A percentile compares a stretch with the other conserved stretches of the same genome.
Conservation (phyloP, 306 rosid genomes). For the Cucumis cinereus region DNA sequence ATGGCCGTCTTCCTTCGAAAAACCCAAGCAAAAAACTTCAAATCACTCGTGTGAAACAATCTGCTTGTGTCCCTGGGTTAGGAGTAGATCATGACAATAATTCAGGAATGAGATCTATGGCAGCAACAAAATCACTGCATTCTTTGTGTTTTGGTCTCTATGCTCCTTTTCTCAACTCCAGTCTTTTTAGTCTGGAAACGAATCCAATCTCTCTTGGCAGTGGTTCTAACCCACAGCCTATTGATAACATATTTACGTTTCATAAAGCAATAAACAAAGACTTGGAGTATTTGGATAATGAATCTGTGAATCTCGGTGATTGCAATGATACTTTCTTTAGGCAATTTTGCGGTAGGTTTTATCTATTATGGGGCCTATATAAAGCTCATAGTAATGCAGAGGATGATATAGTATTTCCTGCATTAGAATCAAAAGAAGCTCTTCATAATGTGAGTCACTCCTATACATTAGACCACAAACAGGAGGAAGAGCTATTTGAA, state of each 20-base stretch:
- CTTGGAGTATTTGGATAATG: slow-evolving; percentile 89
- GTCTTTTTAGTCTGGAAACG: slow-evolving; percentile 83
- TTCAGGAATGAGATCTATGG: slow-evolving; percentile 64
- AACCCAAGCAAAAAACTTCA: slow-evolving; percentile 32
- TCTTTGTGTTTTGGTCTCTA: slow-evolving; percentile 59
- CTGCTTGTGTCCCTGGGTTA: slow-evolving; percentile 82
- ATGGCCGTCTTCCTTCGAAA: slow-evolving; percentile 17
- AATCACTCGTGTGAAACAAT: slow-evolving; percentile 18
- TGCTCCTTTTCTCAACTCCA: slow-evolving; percentile 85
- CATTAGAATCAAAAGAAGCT: slow-evolving; percentile 88
- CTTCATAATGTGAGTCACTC: slow-evolving; percentile 98
- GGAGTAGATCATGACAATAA: slow-evolving; percentile 66
- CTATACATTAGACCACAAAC: slow-evolving; percentile 90
- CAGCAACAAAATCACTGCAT: slow-evolving; percentile 68
- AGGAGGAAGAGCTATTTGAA: slow-evolving; percentile 83
- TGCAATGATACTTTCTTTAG: slow-evolving; percentile 58
- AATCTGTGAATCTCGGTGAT: slow-evolving; percentile 89
- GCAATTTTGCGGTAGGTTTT: slow-evolving; percentile 84
- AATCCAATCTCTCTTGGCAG: slow-evolving; percentile 44
- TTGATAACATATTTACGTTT: slow-evolving; percentile 92
- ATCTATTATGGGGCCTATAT: slow-evolving; percentile 91
- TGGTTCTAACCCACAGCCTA: slow-evolving; percentile 66
- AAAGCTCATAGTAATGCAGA: slow-evolving; percentile 99
- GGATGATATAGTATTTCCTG: slow-evolving; percentile 96
- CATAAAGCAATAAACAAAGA: slow-evolving; percentile 96